Percentiles rank a stretch among this genome's conserved stretches.
phyloP scores from a whole-genome alignment of 2,329 filamentous ascomycete genomes.

The Herpotrichia juniperi region DNA sequence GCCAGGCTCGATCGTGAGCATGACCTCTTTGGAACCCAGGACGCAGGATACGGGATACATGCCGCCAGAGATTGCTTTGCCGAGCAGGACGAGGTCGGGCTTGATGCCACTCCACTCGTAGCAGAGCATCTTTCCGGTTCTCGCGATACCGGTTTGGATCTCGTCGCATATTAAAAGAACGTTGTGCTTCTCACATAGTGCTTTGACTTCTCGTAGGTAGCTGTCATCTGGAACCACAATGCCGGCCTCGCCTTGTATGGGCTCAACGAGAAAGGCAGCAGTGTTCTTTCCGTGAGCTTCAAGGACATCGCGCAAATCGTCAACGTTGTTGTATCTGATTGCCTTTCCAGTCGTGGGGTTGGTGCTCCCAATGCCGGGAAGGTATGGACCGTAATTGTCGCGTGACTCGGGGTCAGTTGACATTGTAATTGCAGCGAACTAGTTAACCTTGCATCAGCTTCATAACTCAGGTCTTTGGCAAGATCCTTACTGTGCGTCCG shows the following conservation, averaged over 20 bases:
- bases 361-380: conserved; percentile 82
- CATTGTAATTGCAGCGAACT: conserved; percentile 95
- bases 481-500: conserved; percentile 77
- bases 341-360: conserved; percentile 76
- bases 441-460: conserved; percentile 17
- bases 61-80: conserved; percentile 96
- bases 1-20: conserved; percentile 94
- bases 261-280: conserved; percentile 92
- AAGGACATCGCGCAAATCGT: conserved; percentile 78
- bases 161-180: conserved; percentile 97
- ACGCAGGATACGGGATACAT: conserved; percentile 99
- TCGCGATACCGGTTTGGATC: conserved; percentile 96
- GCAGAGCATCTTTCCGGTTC: conserved; percentile 92
- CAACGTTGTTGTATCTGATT: conserved; percentile 86
- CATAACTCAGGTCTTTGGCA: background rate
- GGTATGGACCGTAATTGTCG: conserved; percentile 95
- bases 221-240: conserved; percentile 92
- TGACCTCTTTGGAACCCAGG: conserved; percentile 84
- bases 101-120: conserved; percentile 94
- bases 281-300: conserved; percentile 82
- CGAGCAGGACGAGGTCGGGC: conserved; percentile 91
- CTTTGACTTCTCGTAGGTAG: conserved; percentile 81
- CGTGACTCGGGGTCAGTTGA: conserved; percentile 94
- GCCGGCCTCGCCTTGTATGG: conserved; percentile 96
- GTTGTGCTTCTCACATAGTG: conserved; percentile 92